Evolutionary conservation across 2,329 filamentous ascomycete genomes (phyloP).

Genomic region (Tolypocladium sp.): DNA sequence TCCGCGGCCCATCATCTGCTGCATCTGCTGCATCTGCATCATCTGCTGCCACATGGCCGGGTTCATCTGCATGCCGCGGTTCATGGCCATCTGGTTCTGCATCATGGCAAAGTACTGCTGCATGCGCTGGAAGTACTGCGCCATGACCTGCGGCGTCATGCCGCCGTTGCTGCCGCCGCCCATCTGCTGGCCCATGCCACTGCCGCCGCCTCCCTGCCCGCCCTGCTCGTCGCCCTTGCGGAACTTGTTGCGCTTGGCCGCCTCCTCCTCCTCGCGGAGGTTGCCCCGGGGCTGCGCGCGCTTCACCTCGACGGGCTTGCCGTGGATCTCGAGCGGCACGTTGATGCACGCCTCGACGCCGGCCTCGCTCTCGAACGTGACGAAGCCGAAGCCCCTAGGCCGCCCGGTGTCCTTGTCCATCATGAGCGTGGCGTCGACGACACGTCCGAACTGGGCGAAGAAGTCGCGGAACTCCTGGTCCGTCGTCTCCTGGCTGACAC

Average conservation of each 20-base stretch:
- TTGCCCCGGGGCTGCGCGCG: slow-evolving; percentile 94
- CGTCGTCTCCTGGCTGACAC: slow-evolving; percentile 93
- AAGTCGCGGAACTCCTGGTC: slow-evolving; percentile 95
- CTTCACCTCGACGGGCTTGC: slow-evolving; percentile 96
- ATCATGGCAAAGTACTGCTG: slow-evolving; percentile 94
- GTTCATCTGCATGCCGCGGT: slow-evolving; percentile 62
- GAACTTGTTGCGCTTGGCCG: slow-evolving; percentile 53
- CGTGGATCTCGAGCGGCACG: slow-evolving; percentile 80
- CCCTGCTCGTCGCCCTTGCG: slow-evolving; percentile 42
- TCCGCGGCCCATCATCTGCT: slow-evolving; percentile 40
- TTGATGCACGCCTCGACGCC: slow-evolving; percentile 88
- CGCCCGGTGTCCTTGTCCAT: slow-evolving; percentile 99
- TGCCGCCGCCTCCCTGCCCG: slow-evolving; percentile 16
- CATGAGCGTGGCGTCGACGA: slow-evolving; percentile 97
- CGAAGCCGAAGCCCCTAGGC: slow-evolving; percentile 92
- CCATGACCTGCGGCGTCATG: slow-evolving; percentile 96
- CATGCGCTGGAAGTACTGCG: slow-evolving; percentile 97
- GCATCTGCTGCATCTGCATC: slow-evolving; percentile 69
- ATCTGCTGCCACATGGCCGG: slow-evolving; percentile 68
- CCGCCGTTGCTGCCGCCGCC: slow-evolving; percentile 36
- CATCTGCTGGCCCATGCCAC: slow-evolving; percentile 31
- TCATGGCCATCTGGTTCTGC: slow-evolving; percentile 89
- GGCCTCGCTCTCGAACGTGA: slow-evolving; percentile 93
- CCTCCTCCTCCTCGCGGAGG: slow-evolving; percentile 80
- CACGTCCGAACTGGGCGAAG: slow-evolving; percentile 92